phyloP scores from a whole-genome alignment of 2,329 filamentous ascomycete species.

The Aureobasidium sp. region DNA sequence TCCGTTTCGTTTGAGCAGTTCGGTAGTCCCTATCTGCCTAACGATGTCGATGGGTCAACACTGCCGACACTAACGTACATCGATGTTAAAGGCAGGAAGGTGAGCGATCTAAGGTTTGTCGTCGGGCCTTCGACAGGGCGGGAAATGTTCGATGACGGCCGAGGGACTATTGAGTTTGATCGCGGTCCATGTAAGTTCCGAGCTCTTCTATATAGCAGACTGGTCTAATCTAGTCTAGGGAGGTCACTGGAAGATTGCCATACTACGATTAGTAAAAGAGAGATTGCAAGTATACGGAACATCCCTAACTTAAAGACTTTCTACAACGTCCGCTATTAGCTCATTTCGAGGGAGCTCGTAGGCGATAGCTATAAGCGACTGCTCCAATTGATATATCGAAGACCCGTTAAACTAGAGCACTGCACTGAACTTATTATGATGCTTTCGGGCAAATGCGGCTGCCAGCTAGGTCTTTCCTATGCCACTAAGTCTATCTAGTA shows the following conservation, averaged over 20 bases:
- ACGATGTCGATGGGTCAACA: background rate
- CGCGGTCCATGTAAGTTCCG: constrained; percentile 11
- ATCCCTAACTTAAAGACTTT: background rate
- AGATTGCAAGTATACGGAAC: background rate
- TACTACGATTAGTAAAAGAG: background rate
- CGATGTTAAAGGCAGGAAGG: background rate
- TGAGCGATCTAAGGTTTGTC: background rate
- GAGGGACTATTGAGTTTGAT: background rate
- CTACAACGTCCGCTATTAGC: background rate
- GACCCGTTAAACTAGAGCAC: constrained; percentile 29
- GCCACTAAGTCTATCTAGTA: constrained; percentile 23
- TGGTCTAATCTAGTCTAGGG: background rate
- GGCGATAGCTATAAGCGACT: background rate
- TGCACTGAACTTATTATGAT: constrained; percentile 21
- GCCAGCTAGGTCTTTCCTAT: constrained; percentile 25
- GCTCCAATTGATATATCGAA: background rate
- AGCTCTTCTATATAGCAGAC: background rate
- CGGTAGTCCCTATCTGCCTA: constrained; percentile 26
- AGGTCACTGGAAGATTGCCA: background rate
- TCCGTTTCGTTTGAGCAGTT: constrained; percentile 21
- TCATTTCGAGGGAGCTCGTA: background rate
- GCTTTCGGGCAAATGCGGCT: constrained; percentile 18
- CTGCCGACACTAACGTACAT: background rate
- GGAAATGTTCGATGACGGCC: background rate
- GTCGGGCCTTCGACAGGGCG: background rate